Conservation (phyloP, 345 rosid species). For the Moricandia arvensis region DNA sequence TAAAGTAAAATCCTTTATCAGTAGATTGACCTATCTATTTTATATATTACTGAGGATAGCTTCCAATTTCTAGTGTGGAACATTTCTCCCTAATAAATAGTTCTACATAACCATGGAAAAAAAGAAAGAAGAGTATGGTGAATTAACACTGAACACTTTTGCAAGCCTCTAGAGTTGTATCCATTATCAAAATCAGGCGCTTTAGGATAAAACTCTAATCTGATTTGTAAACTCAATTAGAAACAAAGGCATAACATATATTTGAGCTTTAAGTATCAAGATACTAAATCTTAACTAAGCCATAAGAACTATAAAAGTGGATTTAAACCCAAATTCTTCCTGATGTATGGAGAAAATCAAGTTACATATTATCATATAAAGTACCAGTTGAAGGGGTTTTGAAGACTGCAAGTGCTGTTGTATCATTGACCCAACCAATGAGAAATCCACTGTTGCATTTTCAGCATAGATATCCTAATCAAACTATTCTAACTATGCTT, state of each 20-base stretch:
- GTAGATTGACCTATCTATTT: no score
- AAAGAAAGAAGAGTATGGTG: conserved; percentile 24
- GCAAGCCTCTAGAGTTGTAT: conserved; percentile 75
- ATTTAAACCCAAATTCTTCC: background rate
- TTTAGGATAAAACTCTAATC: background rate
- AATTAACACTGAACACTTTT: conserved; percentile 56
- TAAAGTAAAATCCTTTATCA: no score
- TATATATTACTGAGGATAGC: no score
- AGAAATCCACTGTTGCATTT: conserved; percentile 51
- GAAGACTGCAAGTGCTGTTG: conserved; percentile 87
- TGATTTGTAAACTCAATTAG: background rate
- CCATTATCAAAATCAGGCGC: conserved; percentile 25
- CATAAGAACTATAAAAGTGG: background rate
- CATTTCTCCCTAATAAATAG: no score
- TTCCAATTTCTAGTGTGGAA: no score
- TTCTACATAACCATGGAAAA: no score
- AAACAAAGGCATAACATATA: background rate
- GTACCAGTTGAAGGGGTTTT: conserved; percentile 71
- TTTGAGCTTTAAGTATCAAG: background rate
- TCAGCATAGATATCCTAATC: background rate
- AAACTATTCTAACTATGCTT: background rate
- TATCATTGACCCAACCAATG: conserved; percentile 92
- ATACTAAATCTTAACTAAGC: conserved; percentile 1
- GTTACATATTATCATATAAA: background rate
- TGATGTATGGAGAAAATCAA: background rate